phyloP scores from a whole-genome alignment of 805 yeast species.

The Wickerhamomyces pijperi region DNA sequence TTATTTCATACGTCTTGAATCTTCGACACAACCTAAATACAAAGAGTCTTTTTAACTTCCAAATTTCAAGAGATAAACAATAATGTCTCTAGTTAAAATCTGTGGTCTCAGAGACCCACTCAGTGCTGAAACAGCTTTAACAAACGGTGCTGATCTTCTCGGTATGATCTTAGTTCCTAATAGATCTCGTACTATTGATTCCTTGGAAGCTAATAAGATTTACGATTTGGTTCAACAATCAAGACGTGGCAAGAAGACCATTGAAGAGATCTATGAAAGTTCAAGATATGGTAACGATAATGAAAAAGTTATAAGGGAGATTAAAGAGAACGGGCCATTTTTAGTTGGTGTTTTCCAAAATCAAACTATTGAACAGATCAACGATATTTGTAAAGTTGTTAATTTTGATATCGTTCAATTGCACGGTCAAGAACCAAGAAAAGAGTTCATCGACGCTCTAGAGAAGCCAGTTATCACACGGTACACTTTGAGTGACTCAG shows the following conservation, averaged over 20 bases:
- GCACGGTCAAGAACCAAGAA: slow-evolving; percentile 65
- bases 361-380: slow-evolving; percentile 58
- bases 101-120: slow-evolving; percentile 69
- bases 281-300: not conserved
- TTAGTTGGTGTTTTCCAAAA: slow-evolving; percentile 88
- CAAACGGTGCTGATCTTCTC: slow-evolving; percentile 59
- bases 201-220: slow-evolving; percentile 34
- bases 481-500: slow-evolving; percentile 41
- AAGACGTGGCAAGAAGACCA: slow-evolving; percentile 2
- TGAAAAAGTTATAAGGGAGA: slow-evolving; percentile 10
- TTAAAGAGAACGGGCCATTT: slow-evolving; percentile 41
- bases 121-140: slow-evolving; percentile 64
- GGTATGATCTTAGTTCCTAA: slow-evolving; percentile 87
- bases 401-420: slow-evolving; percentile 73
- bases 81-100: slow-evolving; percentile 55
- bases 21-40: no score
- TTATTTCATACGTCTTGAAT: no score
- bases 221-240: slow-evolving; percentile 1
- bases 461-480: slow-evolving; percentile 62
- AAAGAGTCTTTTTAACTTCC: no score
- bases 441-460: slow-evolving; percentile 24
- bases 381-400: slow-evolving; percentile 26
- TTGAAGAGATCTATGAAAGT: slow-evolving; percentile 1
- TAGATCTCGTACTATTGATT: slow-evolving; percentile 57
- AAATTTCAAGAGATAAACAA: no score